Evolutionary conservation across 2,329 filamentous ascomycete species (phyloP).

Genomic region (Leptoxyphium fumago): DNA sequence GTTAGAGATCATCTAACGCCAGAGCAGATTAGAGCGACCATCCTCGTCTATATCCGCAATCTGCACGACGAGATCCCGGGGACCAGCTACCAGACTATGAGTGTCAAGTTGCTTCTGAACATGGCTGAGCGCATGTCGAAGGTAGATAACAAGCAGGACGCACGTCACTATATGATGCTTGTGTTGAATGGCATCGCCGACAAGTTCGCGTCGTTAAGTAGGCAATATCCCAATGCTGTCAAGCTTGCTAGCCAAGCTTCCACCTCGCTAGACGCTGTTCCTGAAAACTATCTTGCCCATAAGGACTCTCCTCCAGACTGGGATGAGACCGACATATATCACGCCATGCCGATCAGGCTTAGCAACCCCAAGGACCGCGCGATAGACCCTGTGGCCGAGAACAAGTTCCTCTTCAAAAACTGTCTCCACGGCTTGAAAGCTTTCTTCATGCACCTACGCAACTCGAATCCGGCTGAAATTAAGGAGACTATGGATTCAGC

Average conservation of each 20-base stretch:
- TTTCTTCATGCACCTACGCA: slow-evolving; percentile 86
- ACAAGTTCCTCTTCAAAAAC: slow-evolving; percentile 96
- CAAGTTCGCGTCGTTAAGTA: slow-evolving; percentile 96
- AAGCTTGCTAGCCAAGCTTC: slow-evolving; percentile 71
- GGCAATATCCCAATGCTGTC: slow-evolving; percentile 85
- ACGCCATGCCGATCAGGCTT: slow-evolving; percentile 88
- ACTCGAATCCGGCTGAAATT: slow-evolving; percentile 56
- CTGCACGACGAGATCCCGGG: slow-evolving; percentile 70
- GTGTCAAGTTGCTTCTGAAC: slow-evolving; percentile 87
- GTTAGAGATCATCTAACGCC: slow-evolving; percentile 77
- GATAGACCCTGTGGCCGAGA: slow-evolving; percentile 82
- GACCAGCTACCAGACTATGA: slow-evolving; percentile 99
- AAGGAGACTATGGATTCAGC: slow-evolving; percentile 52
- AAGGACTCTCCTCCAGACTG: slow-evolving; percentile 72
- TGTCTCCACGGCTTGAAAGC: slow-evolving; percentile 91
- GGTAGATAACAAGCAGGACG: slow-evolving; percentile 82
- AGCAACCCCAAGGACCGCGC: slow-evolving; percentile 80
- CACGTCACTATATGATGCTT: slow-evolving; percentile 89
- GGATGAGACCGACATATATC: slow-evolving; percentile 98
- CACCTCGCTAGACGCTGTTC: slow-evolving; percentile 39
- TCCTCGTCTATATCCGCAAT: slow-evolving; percentile 94
- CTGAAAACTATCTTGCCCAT: slow-evolving; percentile 74
- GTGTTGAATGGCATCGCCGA: slow-evolving; percentile 96
- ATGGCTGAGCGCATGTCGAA: slow-evolving; percentile 98
- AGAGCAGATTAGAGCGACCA: slow-evolving; percentile 86